Evolutionary conservation across 2,329 filamentous ascomycete species (phyloP), one percentile per base, ranked within the genome.

Genomic region (Epichloe amarillans): DNA sequence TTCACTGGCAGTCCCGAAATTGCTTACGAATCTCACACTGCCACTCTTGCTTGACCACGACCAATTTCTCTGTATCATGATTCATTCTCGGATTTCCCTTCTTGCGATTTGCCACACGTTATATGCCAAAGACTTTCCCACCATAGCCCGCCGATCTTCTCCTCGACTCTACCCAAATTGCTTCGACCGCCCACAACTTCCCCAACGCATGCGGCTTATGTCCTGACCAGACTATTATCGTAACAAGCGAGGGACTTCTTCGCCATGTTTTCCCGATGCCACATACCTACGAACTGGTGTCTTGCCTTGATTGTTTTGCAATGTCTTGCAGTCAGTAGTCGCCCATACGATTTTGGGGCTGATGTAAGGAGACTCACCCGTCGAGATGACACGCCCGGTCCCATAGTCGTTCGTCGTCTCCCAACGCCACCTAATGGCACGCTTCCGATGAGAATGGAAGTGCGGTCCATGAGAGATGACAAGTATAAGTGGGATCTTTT

Each of bases 401-500:
- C 58, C 17, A 66, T 77, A 44, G 64, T 78, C 44, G 67, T 76
- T 17, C 66, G 64, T 4, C 68, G 68, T 8, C 63, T 74, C 12
- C 71, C 71, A 11, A 57, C 63, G 5, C 56, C 66, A 46, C 56
- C 55, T 26, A 67, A 73, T 54, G 69, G 65, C 41, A 67, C 66
- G 15, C 55, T 71, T 8, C 73, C 70, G 12, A 51, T 70, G 38
- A 77, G 88, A 55, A 72, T 74, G 47, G 86, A 93, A 61, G 78
- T 94, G 55, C 74, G 83, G 44, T 70, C 84, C 39, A 71, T 94
- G 57, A 71, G 79, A 55, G 68, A 75, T 50, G 76, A 86, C 52
- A 62, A 74, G 8, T 80, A 87, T 59, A 75, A 77, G 61, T 88
- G 83, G 80, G 88, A 86, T 62, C 67, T 94, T 52, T 94, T 84